These are phyloP conservation scores for Ustilago vetiveriae DNA, from an alignment of 1,284 basidiomycete species.

Conservation along the genomic window DNA sequence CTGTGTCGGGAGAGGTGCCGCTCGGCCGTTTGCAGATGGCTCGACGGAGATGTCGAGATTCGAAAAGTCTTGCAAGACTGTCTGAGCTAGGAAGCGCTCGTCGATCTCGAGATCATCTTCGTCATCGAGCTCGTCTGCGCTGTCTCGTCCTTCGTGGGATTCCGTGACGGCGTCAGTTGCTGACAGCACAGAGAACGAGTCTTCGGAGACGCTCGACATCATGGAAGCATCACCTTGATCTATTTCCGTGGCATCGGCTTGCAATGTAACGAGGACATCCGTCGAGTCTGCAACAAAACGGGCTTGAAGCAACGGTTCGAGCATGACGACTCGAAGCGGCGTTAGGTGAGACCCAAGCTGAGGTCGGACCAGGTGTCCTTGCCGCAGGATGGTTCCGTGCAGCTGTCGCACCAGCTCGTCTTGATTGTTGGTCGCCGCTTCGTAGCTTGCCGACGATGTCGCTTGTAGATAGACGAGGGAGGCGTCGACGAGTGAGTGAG, in stretches of 20 bases:
- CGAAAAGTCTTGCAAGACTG: constrained; percentile 48
- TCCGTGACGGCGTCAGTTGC: constrained; percentile 9
- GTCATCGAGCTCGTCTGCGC: constrained; percentile 33
- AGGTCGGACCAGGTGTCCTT: constrained; percentile 36
- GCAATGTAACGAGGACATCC: constrained; percentile 44
- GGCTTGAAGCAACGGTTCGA: constrained; percentile 61
- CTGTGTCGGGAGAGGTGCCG: background rate
- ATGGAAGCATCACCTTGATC: constrained; percentile 23
- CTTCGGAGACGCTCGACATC: constrained; percentile 21
- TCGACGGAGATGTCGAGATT: constrained; percentile 41
- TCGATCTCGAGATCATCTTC: constrained; percentile 47
- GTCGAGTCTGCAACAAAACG: constrained; percentile 32
- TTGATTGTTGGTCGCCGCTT: constrained; percentile 20
- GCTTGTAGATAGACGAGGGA: constrained; percentile 51
- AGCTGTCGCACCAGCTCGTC: constrained; percentile 31
- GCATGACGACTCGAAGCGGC: constrained; percentile 47
- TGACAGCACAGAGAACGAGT: constrained; percentile 27
- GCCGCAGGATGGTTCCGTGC: constrained; percentile 43
- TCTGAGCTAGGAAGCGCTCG: constrained; percentile 57
- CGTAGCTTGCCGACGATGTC: constrained; percentile 30
- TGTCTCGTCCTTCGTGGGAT: constrained; percentile 10
- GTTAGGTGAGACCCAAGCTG: constrained; percentile 6
- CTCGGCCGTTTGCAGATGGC: constrained; percentile 5
- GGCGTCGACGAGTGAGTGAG: constrained; percentile 29
- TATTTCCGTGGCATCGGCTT: constrained; percentile 16